phyloP scores from a whole-genome alignment of 352 stramenopile species.

The Phytophthora tentaculata region DNA sequence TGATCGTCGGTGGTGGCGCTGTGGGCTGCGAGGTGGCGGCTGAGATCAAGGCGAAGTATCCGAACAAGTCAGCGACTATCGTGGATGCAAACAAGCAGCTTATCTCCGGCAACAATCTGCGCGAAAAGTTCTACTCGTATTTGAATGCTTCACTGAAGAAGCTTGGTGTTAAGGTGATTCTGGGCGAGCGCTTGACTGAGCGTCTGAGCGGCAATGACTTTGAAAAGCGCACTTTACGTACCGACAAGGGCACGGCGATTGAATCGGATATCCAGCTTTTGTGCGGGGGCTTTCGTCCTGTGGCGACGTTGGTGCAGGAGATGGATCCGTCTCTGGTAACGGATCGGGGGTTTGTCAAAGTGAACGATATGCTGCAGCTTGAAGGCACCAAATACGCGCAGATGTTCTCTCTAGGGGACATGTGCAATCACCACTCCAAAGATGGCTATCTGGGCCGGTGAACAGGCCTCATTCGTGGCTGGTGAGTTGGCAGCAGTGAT shows the following conservation, averaged over 20 bases:
- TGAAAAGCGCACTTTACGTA: slow-evolving; percentile 47
- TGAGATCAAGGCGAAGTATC: slow-evolving; percentile 65
- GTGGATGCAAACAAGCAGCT: slow-evolving; percentile 46
- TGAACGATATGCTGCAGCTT: slow-evolving; percentile 59
- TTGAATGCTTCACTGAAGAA: slow-evolving; percentile 34
- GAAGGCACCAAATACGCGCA: slow-evolving; percentile 48
- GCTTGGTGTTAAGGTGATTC: slow-evolving; percentile 58
- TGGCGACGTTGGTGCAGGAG: slow-evolving; percentile 36
- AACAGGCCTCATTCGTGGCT: slow-evolving; percentile 53
- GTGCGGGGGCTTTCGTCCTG: slow-evolving; percentile 45
- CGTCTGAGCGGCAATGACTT: slow-evolving; percentile 48
- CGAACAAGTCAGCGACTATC: slow-evolving; percentile 64
- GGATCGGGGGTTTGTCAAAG: slow-evolving; percentile 44
- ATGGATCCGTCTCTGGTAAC: slow-evolving; percentile 58
- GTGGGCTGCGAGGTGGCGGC: slow-evolving; percentile 70
- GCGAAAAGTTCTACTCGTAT: slow-evolving; percentile 53
- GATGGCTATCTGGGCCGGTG: slow-evolving; percentile 41
- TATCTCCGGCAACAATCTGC: slow-evolving; percentile 43
- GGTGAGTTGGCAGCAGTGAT: slow-evolving; percentile 38
- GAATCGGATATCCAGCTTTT: slow-evolving; percentile 63
- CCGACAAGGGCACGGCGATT: slow-evolving; percentile 58
- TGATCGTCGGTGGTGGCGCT: slow-evolving; percentile 63
- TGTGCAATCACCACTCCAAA: slow-evolving; percentile 61
- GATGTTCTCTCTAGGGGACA: slow-evolving; percentile 63
- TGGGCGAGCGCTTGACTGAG: slow-evolving; percentile 56